Conservation (phyloP, 768 basidiomycete genomes). For the Crassisporium funariophilum region DNA sequence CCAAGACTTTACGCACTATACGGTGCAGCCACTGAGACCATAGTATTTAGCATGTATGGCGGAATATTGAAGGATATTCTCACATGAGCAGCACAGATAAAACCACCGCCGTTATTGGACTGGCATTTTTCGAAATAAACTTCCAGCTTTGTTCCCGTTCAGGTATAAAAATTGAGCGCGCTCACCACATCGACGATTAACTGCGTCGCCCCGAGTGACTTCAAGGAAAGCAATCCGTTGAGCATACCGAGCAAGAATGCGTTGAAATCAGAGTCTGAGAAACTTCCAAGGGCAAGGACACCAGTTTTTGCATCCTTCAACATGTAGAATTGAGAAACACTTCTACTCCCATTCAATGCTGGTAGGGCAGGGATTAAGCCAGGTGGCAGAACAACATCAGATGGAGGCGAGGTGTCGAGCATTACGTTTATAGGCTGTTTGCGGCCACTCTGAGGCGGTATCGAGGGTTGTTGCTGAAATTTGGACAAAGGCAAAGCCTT, state of each 20-base stretch:
- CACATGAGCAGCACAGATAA: constrained; percentile 62
- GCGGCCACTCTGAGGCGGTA: constrained; percentile 30
- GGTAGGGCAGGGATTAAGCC: constrained; percentile 37
- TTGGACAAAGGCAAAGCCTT: constrained; percentile 32
- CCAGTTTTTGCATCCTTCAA: constrained; percentile 56
- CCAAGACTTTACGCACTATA: constrained; percentile 34
- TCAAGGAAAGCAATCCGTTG: constrained; percentile 51
- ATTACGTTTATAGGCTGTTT: constrained; percentile 49
- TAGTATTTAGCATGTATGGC: neutral
- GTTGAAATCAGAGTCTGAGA: constrained; percentile 46
- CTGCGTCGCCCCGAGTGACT: constrained; percentile 50
- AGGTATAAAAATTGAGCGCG: constrained; percentile 5
- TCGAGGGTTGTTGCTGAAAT: constrained; percentile 43
- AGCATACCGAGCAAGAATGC: constrained; percentile 46
- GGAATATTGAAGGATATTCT: constrained; percentile 21
- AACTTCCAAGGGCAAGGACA: constrained; percentile 61
- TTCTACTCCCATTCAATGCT: constrained; percentile 48
- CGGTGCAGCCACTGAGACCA: constrained; percentile 48
- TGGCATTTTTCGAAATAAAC: constrained; percentile 13
- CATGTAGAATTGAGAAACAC: constrained; percentile 56
- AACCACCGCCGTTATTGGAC: constrained; percentile 57
- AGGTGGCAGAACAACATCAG: constrained; percentile 46
- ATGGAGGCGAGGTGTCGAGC: constrained; percentile 48
- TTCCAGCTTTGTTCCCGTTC: neutral
- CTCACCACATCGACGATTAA: constrained; percentile 62